A percentile compares a stretch with the other conserved stretches of the same genome.
Evolutionary conservation across 805 yeast species (phyloP).

Genomic region (Zygotorulaspora chibaensis): DNA sequence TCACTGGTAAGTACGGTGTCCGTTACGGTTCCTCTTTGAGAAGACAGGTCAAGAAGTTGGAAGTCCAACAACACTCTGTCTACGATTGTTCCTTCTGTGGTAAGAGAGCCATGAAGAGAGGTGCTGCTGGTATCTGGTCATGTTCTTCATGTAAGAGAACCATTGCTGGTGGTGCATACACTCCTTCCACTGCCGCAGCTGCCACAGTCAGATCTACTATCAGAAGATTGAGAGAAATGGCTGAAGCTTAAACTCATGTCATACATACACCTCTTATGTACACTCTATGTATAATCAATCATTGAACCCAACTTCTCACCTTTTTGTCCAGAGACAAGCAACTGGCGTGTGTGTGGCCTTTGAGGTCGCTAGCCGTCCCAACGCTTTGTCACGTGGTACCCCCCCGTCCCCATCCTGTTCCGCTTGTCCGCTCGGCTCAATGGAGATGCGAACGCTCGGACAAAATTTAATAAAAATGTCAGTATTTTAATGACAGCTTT

Average conservation of each 20-base stretch:
- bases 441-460: background rate
- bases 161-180: conserved; percentile 99
- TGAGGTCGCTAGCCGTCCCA: background rate
- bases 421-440: background rate
- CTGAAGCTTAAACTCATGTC: conserved; percentile 79
- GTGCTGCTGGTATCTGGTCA: conserved; percentile 98
- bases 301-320: conserved; percentile 1
- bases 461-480: background rate
- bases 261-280: conserved; percentile 1
- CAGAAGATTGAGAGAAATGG: conserved; percentile 99
- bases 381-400: background rate
- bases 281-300: conserved; percentile 5
- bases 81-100: conserved; percentile 99
- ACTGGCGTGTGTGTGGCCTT: background rate
- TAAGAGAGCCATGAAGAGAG: conserved; percentile 96
- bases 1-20: conserved; percentile 99
- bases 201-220: conserved; percentile 99
- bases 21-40: conserved; percentile 99
- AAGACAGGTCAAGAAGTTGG: conserved; percentile 99
- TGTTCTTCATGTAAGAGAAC: conserved; percentile 94
- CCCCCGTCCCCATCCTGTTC: background rate
- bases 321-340: no score
- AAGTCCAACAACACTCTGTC: conserved; percentile 97
- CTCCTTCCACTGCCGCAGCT: conserved; percentile 99
- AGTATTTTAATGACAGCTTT: background rate